Conservation (phyloP, 78 protist species). For the Diacronema lutheri region DNA sequence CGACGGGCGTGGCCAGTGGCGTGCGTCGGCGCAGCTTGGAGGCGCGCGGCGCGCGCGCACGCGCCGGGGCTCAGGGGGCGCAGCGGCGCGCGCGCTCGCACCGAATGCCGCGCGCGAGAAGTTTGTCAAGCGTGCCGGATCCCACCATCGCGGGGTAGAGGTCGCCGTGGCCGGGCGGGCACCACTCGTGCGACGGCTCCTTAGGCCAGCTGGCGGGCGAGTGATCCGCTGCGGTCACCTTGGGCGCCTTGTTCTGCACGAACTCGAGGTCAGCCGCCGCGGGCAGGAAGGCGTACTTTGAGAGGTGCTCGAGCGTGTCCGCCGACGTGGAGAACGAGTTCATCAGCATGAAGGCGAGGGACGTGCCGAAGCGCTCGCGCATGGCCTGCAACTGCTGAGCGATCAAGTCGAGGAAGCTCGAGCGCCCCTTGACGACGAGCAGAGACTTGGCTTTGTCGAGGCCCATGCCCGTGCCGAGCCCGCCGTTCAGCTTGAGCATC, state of each 20-base stretch:
- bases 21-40: too few relatives aligned
- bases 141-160: conserved; percentile 8
- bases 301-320: conserved; percentile 69
- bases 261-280: background rate
- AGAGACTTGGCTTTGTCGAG: conserved; percentile 91
- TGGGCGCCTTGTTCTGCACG: background rate
- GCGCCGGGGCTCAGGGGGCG: too few relatives aligned
- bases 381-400: conserved; percentile 78
- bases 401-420: conserved; percentile 90
- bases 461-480: conserved; percentile 98
- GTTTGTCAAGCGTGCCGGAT: background rate
- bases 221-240: background rate
- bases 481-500: conserved; percentile 95
- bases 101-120: background rate
- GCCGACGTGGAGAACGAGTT: conserved; percentile 92
- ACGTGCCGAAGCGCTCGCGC: background rate
- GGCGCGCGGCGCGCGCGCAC: too few relatives aligned
- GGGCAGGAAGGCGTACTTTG: background rate
- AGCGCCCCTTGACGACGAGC: conserved; percentile 75
- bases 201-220: conserved; percentile 3
- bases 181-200: conserved; percentile 57
- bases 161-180: conserved; percentile 97
- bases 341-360: conserved; percentile 84
- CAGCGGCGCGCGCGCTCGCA: too few relatives aligned
- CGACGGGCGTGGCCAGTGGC: too few relatives aligned